phyloP scores from a whole-genome alignment of 371 early-diverging fungal species.

The Mortierella sp. region DNA sequence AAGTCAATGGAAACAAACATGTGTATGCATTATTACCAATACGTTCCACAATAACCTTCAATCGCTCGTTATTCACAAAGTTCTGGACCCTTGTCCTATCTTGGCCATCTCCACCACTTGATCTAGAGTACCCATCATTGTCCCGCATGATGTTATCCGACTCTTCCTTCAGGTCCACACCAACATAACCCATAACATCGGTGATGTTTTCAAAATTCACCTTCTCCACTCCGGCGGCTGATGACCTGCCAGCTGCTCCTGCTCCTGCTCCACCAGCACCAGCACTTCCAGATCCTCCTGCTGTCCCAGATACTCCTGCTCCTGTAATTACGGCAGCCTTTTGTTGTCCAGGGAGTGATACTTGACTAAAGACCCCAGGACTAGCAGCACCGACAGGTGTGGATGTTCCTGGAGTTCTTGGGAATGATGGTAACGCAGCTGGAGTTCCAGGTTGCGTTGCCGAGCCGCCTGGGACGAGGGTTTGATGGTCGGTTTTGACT shows the following conservation, averaged over 20 bases:
- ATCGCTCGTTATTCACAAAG: slow-evolving; percentile 27
- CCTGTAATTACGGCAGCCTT: background rate
- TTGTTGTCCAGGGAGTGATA: slow-evolving; percentile 53
- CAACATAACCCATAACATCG: slow-evolving; percentile 90
- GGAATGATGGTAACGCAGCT: slow-evolving; percentile 18
- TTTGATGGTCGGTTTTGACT: slow-evolving; percentile 36
- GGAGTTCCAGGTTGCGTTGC: slow-evolving; percentile 9
- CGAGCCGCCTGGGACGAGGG: slow-evolving; percentile 14
- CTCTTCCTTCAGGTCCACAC: slow-evolving; percentile 79
- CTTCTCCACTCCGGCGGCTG: slow-evolving; percentile 47
- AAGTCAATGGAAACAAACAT: background rate
- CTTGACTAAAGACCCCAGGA: slow-evolving; percentile 25
- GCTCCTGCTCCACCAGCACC: slow-evolving; percentile 1
- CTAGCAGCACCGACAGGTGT: slow-evolving; percentile 30
- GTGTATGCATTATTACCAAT: slow-evolving; percentile 23
- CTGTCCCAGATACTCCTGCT: slow-evolving; percentile 10
- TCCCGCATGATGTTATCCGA: slow-evolving; percentile 59
- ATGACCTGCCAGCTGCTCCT: slow-evolving; percentile 29
- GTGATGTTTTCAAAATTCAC: slow-evolving; percentile 76
- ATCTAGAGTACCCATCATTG: slow-evolving; percentile 48
- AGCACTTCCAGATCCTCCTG: slow-evolving; percentile 10
- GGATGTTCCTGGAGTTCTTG: slow-evolving; percentile 21
- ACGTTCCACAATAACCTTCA: slow-evolving; percentile 38
- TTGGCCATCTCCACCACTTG: slow-evolving; percentile 30
- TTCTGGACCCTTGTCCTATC: slow-evolving; percentile 44